phyloP scores from a whole-genome alignment of 108 stramenopile species.

The Bacterosira constricta region DNA sequence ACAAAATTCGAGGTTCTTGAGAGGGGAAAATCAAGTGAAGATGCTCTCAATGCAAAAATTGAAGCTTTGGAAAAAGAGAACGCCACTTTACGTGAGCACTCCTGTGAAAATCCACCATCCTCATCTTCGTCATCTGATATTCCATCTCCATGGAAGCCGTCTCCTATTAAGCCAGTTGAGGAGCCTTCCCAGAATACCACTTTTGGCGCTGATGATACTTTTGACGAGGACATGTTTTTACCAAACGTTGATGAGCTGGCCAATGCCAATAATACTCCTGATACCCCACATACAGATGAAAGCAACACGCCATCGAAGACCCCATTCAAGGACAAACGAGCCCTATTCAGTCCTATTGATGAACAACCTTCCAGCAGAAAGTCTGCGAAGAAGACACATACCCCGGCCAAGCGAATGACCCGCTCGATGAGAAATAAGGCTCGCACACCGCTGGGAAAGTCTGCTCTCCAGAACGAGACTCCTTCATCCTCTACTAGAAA shows the following conservation, averaged over 20 bases:
- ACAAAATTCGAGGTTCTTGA: not conserved
- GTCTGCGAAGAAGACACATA: not conserved
- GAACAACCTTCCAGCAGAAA: not conserved
- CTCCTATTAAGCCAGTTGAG: not conserved
- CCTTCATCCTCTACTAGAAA: not conserved
- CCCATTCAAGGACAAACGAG: slow-evolving; percentile 5
- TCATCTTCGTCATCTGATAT: not conserved
- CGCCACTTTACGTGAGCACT: not conserved
- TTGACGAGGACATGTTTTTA: slow-evolving; percentile 40
- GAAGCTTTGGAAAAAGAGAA: slow-evolving; percentile 9
- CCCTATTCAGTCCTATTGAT: slow-evolving; percentile 2
- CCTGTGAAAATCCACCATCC: not conserved
- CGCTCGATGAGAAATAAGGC: slow-evolving; percentile 1
- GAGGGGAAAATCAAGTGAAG: not conserved
- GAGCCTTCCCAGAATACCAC: not conserved
- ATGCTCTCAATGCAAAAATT: not conserved
- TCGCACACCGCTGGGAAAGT: slow-evolving; percentile 10
- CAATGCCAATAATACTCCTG: too few species aligned
- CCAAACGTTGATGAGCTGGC: slow-evolving; percentile 33
- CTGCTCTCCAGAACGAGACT: not conserved
- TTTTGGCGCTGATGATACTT: slow-evolving; percentile 34
- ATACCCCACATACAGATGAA: slow-evolving; percentile 2
- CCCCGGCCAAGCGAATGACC: not conserved
- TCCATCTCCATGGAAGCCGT: not conserved
- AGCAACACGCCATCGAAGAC: slow-evolving; percentile 22